Conservation (phyloP, 345 rosid species). For the Moricandia arvensis region DNA sequence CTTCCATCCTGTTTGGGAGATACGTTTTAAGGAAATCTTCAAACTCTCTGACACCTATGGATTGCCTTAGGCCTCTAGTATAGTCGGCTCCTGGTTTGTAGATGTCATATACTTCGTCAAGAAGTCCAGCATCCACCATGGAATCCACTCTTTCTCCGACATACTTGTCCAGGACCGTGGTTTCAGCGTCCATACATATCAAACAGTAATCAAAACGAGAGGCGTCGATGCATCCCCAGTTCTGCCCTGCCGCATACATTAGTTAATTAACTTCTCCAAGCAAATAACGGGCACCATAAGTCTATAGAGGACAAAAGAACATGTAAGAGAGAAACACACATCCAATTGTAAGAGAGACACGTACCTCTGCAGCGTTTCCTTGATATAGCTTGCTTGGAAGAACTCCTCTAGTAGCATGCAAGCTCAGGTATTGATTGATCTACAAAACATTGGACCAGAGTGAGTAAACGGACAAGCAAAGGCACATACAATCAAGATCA, state of each 20-base stretch:
- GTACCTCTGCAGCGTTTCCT: slow-evolving; percentile 70
- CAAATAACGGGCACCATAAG: not conserved
- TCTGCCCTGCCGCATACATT: slow-evolving; percentile 78
- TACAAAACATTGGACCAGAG: slow-evolving; percentile 39
- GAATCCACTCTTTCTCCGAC: slow-evolving; percentile 80
- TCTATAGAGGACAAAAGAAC: not conserved
- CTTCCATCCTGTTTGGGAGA: slow-evolving; percentile 23
- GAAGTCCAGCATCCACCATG: slow-evolving; percentile 79
- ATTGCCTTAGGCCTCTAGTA: slow-evolving; percentile 80
- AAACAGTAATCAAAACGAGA: slow-evolving; percentile 72
- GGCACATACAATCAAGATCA: not conserved
- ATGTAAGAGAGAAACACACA: not conserved
- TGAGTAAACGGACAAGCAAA: not conserved
- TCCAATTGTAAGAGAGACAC: not conserved
- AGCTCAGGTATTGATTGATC: slow-evolving; percentile 69
- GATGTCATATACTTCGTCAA: slow-evolving; percentile 69
- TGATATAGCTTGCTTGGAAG: slow-evolving; percentile 73
- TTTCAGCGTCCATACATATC: slow-evolving; percentile 67
- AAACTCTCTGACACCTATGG: slow-evolving; percentile 90
- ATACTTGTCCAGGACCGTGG: slow-evolving; percentile 57
- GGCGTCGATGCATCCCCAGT: slow-evolving; percentile 75
- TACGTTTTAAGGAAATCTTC: slow-evolving; percentile 51
- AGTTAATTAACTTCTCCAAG: slow-evolving; percentile 21
- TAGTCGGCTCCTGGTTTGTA: slow-evolving; percentile 61
- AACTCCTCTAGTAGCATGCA: slow-evolving; percentile 64